A percentile compares a stretch with the other conserved stretches of the same genome.
phyloP scores from a whole-genome alignment of 768 basidiomycete genomes.

The Tricholoma saponaceum region DNA sequence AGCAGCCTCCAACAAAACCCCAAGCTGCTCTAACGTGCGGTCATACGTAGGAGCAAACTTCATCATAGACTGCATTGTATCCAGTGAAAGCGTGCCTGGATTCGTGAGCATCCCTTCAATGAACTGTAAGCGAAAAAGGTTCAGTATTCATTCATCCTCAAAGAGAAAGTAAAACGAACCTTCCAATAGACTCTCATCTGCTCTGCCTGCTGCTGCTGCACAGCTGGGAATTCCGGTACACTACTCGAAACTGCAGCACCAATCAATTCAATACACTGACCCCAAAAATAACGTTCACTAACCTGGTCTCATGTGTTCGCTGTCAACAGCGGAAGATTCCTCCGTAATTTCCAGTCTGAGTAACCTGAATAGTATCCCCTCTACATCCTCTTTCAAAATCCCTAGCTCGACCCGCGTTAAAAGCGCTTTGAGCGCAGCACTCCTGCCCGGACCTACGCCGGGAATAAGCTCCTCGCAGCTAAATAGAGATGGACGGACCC shows the following conservation, averaged over 20 bases:
- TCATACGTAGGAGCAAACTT: slow-evolving; percentile 82
- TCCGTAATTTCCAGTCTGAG: slow-evolving; percentile 65
- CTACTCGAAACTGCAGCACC: slow-evolving; percentile 17
- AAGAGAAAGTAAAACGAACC: slow-evolving; percentile 34
- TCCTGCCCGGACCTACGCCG: slow-evolving; percentile 61
- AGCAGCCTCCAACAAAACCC: slow-evolving; percentile 76
- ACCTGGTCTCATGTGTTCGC: slow-evolving; percentile 9
- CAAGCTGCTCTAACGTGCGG: slow-evolving; percentile 74
- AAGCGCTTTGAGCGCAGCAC: slow-evolving; percentile 67
- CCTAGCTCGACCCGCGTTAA: slow-evolving; percentile 82
- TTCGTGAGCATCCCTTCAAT: slow-evolving; percentile 92
- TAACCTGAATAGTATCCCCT: slow-evolving; percentile 57
- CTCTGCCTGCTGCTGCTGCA: slow-evolving; percentile 75
- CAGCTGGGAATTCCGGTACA: slow-evolving; percentile 40
- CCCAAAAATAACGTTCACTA: background rate
- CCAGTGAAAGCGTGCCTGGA: slow-evolving; percentile 67
- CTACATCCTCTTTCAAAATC: slow-evolving; percentile 66
- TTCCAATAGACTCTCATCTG: slow-evolving; percentile 91
- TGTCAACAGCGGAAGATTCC: slow-evolving; percentile 29
- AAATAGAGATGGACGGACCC: slow-evolving; percentile 68
- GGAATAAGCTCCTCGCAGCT: slow-evolving; percentile 67
- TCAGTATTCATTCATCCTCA: background rate
- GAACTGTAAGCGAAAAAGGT: slow-evolving; percentile 47
- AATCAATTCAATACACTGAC: background rate
- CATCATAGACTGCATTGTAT: slow-evolving; percentile 88